Evolutionary conservation across 352 stramenopile species (phyloP).

Genomic region (Phytophthora vignae): DNA sequence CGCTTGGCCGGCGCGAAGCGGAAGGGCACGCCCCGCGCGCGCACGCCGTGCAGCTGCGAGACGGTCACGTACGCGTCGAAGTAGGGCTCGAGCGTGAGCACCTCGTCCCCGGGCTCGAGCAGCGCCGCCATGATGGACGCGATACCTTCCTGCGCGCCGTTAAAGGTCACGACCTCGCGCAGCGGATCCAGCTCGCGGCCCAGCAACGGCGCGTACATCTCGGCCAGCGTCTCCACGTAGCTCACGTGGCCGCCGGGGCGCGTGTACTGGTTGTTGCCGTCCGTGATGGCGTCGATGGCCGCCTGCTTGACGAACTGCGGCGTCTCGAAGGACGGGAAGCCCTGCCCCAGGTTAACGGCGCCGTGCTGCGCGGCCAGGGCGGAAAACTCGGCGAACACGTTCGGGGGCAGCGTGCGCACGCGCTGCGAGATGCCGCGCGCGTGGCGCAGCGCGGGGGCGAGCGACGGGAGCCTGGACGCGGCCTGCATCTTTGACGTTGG

Average conservation of each 20-base stretch:
- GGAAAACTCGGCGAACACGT: conserved; percentile 91
- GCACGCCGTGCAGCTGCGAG: conserved; percentile 83
- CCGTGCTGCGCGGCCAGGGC: conserved; percentile 80
- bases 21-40: conserved; percentile 77
- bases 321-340: conserved; percentile 96
- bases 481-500: conserved; percentile 6
- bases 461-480: conserved; percentile 9
- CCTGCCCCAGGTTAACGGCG: conserved; percentile 96
- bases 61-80: conserved; percentile 92
- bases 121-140: conserved; percentile 82
- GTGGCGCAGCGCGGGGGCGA: conserved; percentile 12
- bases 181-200: conserved; percentile 73
- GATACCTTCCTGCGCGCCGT: conserved; percentile 90
- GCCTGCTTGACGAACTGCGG: conserved; percentile 91
- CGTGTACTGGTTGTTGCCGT: conserved; percentile 92
- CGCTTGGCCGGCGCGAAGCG: conserved; percentile 59
- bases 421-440: conserved; percentile 64
- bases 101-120: conserved; percentile 84
- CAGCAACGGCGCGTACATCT: conserved; percentile 83
- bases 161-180: conserved; percentile 89
- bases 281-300: conserved; percentile 81
- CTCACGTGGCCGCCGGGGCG: conserved; percentile 80
- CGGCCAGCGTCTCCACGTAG: conserved; percentile 81
- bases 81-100: conserved; percentile 91
- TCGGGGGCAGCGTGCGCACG: conserved; percentile 70